Evolutionary conservation across 208 protist species (phyloP), one percentile per base, ranked within the genome.

Genomic region (Crithidia sp.): DNA sequence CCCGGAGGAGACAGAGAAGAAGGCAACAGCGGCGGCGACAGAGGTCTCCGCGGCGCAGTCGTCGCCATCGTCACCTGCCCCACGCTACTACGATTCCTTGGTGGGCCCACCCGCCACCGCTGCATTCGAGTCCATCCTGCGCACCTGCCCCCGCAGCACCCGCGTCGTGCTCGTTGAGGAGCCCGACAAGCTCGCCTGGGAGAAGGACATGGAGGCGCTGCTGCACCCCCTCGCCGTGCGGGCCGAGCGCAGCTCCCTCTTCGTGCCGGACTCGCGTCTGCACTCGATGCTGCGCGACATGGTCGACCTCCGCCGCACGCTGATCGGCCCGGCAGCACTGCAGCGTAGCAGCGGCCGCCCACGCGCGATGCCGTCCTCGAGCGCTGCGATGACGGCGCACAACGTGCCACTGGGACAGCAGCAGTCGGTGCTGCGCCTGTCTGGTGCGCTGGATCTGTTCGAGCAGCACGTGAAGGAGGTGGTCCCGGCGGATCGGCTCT

Each of bases 151-250:
- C 16, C 83, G 85, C 43, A 90, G 82, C 73, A 95, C 90, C 8
- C 83, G 85, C 50, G 88, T 96, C 7, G 81, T 96, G 64, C 71
- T 96, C 0, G 85, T 95, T 13, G 90, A 95, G 82, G 89, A 96
- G 77, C 55, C 71, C 3, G 86, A 96, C 61, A 96, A 96, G 67
- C 65, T 86, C 0, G 59, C 66, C 41, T 96, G 86, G 88, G 88
- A 86, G 60, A 83, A 77, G 53, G 85, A 95, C 55, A 86, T 85
- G 58, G 80, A 84, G 10, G 62, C 74, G 58, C 73, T 83, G 43
- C 72, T 92, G 61, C 59, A 71, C 17, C 82, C 79, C 16, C 50
- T 96, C 16, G 57, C 87, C 55, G 60, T 56, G 41, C 80, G 85
- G n/a, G 84, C 71, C 70, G 68, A 87, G 55, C 66, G 45, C 39